Conservation (phyloP, 768 basidiomycete species). For the Panaeolus papilionaceus region DNA sequence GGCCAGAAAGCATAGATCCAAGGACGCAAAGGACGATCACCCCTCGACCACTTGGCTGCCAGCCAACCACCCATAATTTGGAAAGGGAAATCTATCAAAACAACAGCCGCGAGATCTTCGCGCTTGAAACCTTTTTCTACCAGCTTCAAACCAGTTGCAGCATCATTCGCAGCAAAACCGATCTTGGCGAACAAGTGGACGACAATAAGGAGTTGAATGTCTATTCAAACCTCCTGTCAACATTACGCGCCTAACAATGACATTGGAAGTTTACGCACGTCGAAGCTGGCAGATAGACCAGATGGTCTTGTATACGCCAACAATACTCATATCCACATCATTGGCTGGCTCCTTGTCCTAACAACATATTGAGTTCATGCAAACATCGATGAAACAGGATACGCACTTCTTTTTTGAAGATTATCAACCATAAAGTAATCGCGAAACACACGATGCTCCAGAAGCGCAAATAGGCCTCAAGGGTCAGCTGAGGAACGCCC, state of each 20-base stretch:
- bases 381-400: background rate
- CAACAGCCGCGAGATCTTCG: conserved; percentile 95
- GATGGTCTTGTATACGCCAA: conserved; percentile 90
- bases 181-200: conserved; percentile 93
- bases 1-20: conserved; percentile 96
- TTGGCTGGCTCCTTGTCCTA: conserved; percentile 81
- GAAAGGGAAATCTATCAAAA: conserved; percentile 97
- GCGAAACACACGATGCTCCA: conserved; percentile 82
- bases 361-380: conserved; percentile 1
- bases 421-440: conserved; percentile 87
- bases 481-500: conserved; percentile 74
- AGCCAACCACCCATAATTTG: conserved; percentile 96
- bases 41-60: conserved; percentile 89
- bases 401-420: conserved; percentile 89
- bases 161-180: conserved; percentile 94
- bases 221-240: conserved; percentile 46
- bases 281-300: conserved; percentile 92
- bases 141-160: conserved; percentile 89
- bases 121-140: conserved; percentile 96
- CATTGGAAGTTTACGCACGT: conserved; percentile 58
- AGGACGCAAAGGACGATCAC: conserved; percentile 77
- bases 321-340: conserved; percentile 89
- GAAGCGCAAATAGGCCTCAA: conserved; percentile 85
- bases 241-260: background rate
- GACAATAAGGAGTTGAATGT: conserved; percentile 86